Evolutionary conservation across 2,329 filamentous ascomycete species (phyloP).

Genomic region (Microdochium bolleyi): DNA sequence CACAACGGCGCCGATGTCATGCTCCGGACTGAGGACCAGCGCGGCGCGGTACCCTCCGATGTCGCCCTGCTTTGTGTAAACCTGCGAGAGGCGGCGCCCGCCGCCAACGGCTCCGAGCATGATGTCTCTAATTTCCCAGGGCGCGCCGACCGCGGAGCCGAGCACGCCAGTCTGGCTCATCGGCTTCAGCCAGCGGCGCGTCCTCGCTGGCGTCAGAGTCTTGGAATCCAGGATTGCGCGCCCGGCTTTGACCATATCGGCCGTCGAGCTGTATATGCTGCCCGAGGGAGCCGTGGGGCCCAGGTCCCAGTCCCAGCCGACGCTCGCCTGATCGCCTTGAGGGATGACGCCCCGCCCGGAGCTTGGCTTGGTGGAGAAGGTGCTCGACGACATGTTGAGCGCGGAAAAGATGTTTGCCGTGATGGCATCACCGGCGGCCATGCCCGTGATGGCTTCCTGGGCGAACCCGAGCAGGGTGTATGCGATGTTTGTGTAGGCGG

Average conservation of each 20-base stretch:
- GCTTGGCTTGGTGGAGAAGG: constrained; percentile 7
- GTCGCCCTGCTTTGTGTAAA: constrained; percentile 12
- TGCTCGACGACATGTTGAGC: constrained; percentile 20
- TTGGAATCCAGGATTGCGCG: constrained; percentile 12
- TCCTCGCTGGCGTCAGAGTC: constrained; percentile 9
- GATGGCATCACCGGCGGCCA: constrained; percentile 16
- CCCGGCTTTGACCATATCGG: constrained; percentile 14
- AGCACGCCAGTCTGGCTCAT: constrained; percentile 9
- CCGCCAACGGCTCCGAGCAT: constrained; percentile 1
- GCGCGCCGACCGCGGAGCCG: constrained; percentile 11
- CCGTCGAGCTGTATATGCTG: constrained; percentile 7
- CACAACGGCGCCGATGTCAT: constrained; percentile 9
- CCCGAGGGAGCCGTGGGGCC: constrained; percentile 12
- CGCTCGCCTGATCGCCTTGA: constrained; percentile 6
- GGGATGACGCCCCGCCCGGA: not conserved
- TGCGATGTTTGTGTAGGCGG: constrained; percentile 27
- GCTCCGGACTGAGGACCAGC: constrained; percentile 8
- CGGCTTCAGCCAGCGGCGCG: constrained; percentile 16
- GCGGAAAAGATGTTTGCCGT: constrained; percentile 18
- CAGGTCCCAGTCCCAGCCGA: constrained; percentile 15
- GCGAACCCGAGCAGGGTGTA: constrained; percentile 27
- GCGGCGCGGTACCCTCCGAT: constrained; percentile 7
- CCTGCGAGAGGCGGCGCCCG: constrained; percentile 4
- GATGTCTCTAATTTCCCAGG: constrained; percentile 16
- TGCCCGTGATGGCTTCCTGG: constrained; percentile 28